Base-by-base conservation (phyloP, 2,329 filamentous ascomycete genomes). In the Pleurostoma richardsiae region DNA sequence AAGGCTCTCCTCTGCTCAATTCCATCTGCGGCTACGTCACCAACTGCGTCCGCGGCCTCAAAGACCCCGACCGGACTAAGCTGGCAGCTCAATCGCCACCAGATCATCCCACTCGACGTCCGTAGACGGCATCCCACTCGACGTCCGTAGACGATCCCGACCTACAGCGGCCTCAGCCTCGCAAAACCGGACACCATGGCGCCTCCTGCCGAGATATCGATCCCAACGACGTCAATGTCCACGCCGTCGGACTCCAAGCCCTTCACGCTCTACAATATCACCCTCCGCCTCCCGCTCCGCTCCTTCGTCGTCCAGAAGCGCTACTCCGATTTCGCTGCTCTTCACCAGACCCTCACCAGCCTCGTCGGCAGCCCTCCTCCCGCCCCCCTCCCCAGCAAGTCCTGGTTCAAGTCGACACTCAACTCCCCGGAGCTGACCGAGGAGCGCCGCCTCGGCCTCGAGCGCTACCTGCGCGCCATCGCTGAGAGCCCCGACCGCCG, bases 221-320 rank as follows among this genome's bases (percentile, higher is more conserved):
- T 86, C 54, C 82, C 82, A 8, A 80, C 79, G n/a, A 84, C 82
- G 42, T 82, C 79, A 52, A 66, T 80, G 48, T 73, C 76, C 44
- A 64, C 64, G 1, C 63, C 69, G 3, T 49, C 70, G 45, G 72
- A 73, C 52, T 71, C 75, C 52, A 88, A 89, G 58, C 76, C 84
- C 0, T 90, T 82, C 65, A 91, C 87, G 0, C 77, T 85, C 53
- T 92, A 91, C 72, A 88, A 88, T 64, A 85, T 91, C 64, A 83
- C 82, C 27, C 74, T 94, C 49, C 83, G 86, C 43, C 82, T 90
- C 1, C 88, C 88, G 0, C 77, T 92, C 10, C 82, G 86, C 42
- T 86, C 86, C 4, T 87, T 85, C 57, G 84, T 86, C 53, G 74
- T 90, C 4, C 82, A 84, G 59, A 92, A 91, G 67, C 86, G 88